These are phyloP conservation scores for Protomyces inundatus DNA, from an alignment of 1,139 yeast species.

Conservation along the genomic window DNA sequence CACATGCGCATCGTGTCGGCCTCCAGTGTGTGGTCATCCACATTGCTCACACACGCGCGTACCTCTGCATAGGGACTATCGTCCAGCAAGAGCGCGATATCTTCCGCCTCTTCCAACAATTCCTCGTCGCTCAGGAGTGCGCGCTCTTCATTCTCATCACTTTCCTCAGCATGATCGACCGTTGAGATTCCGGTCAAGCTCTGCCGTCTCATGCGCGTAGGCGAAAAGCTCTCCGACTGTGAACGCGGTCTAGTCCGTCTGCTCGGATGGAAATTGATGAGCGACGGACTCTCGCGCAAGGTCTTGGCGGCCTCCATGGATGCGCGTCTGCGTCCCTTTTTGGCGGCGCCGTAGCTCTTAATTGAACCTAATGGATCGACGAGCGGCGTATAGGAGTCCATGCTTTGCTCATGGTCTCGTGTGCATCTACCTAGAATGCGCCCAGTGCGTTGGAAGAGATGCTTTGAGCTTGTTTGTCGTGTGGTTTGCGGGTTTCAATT, in stretches of 20 bases:
- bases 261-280: constrained; percentile 19
- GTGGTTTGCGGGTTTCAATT: too few species aligned
- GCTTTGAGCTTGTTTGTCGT: too few species aligned
- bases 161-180: background rate
- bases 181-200: background rate
- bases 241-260: constrained; percentile 10
- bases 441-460: too few species aligned
- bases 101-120: constrained; percentile 8
- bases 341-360: constrained; percentile 18
- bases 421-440: background rate
- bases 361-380: constrained; percentile 24
- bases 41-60: constrained; percentile 61
- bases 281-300: constrained; percentile 8
- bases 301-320: constrained; percentile 12
- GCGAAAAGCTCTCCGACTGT: constrained; percentile 1
- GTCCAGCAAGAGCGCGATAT: constrained; percentile 12
- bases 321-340: constrained; percentile 3
- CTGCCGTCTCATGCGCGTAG: constrained; percentile 1
- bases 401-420: background rate
- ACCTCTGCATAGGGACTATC: constrained; percentile 38
- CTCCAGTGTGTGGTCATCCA: constrained; percentile 52
- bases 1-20: constrained; percentile 46
- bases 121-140: constrained; percentile 19
- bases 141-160: background rate
- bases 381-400: background rate